Conservation (phyloP, 176 grass and related monocot species). For the Paspalum notatum region DNA sequence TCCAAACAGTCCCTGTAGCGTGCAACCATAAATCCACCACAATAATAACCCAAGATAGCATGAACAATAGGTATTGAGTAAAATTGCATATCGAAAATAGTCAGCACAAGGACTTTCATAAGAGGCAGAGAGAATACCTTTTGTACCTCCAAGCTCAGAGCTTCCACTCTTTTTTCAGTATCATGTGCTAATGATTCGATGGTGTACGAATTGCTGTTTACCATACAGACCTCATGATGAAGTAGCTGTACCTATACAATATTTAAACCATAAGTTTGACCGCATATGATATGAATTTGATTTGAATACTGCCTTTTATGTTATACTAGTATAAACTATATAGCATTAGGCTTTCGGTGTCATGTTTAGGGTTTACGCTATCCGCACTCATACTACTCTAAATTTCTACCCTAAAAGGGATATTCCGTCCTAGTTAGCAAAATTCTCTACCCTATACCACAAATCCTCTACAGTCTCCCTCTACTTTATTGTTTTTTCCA, state of each 20-base stretch:
- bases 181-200: constrained; percentile 60
- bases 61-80: constrained; percentile 4
- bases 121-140: constrained; percentile 48
- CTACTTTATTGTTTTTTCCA: too few relatives aligned
- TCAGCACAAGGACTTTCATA: constrained; percentile 18
- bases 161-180: constrained; percentile 63
- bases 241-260: constrained; percentile 58
- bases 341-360: neutral
- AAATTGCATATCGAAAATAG: constrained; percentile 17
- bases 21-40: neutral
- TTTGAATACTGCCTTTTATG: constrained; percentile 6
- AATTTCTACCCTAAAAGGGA: too few relatives aligned
- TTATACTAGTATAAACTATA: constrained; percentile 27
- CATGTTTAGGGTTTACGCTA: too few relatives aligned
- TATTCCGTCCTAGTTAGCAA: too few relatives aligned
- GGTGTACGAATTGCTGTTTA: constrained; percentile 52
- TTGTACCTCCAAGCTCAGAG: constrained; percentile 62
- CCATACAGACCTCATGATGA: constrained; percentile 56
- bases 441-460: too few relatives aligned
- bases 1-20: constrained; percentile 1
- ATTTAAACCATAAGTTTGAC: constrained; percentile 38
- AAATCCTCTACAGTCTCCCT: too few relatives aligned
- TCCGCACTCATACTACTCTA: too few relatives aligned
- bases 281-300: constrained; percentile 26
- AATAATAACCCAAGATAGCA: neutral